Evolutionary conservation across 495 filamentous ascomycete genomes (phyloP).

Genomic region (Penicillium lividum): DNA sequence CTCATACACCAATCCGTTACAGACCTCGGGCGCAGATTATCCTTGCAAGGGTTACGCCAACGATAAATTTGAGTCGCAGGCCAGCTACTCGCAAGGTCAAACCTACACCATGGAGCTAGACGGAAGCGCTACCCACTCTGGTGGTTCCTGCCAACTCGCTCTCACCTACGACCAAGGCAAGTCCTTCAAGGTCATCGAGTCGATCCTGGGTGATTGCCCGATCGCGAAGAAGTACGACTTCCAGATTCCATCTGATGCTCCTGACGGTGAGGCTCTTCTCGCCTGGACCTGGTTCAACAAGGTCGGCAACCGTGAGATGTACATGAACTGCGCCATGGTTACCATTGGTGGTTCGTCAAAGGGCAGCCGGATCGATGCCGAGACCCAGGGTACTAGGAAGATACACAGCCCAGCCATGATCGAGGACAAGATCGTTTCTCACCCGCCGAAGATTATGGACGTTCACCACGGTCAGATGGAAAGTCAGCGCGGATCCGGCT

Average conservation of each 20-base stretch:
- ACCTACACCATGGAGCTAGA: slow-evolving; percentile 41
- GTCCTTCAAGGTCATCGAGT: slow-evolving; percentile 78
- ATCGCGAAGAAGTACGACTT: slow-evolving; percentile 52
- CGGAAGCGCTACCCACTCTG: slow-evolving; percentile 71
- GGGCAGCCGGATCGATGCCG: slow-evolving; percentile 4
- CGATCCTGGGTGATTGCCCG: slow-evolving; percentile 80
- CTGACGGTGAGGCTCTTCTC: slow-evolving; percentile 59
- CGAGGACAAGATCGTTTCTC: slow-evolving; percentile 10
- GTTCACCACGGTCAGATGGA: background rate
- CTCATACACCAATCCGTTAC: slow-evolving; percentile 51
- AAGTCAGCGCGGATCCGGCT: slow-evolving; percentile 37
- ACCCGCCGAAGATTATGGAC: slow-evolving; percentile 17
- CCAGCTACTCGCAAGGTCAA: slow-evolving; percentile 43
- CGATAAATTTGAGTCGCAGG: slow-evolving; percentile 46
- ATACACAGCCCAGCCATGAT: slow-evolving; percentile 1
- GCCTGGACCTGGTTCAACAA: slow-evolving; percentile 94
- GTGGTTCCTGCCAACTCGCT: slow-evolving; percentile 84
- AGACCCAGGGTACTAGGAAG: slow-evolving; percentile 5
- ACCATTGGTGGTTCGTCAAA: slow-evolving; percentile 56
- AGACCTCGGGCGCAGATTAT: slow-evolving; percentile 43
- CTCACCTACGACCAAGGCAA: slow-evolving; percentile 74
- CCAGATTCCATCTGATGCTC: slow-evolving; percentile 46
- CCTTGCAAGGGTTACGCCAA: slow-evolving; percentile 56
- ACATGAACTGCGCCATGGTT: slow-evolving; percentile 89
- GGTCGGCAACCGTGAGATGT: slow-evolving; percentile 86